These are phyloP conservation scores for Wickerhamomyces strasburgensis DNA, from an alignment of 805 yeast species.

Conservation along the genomic window DNA sequence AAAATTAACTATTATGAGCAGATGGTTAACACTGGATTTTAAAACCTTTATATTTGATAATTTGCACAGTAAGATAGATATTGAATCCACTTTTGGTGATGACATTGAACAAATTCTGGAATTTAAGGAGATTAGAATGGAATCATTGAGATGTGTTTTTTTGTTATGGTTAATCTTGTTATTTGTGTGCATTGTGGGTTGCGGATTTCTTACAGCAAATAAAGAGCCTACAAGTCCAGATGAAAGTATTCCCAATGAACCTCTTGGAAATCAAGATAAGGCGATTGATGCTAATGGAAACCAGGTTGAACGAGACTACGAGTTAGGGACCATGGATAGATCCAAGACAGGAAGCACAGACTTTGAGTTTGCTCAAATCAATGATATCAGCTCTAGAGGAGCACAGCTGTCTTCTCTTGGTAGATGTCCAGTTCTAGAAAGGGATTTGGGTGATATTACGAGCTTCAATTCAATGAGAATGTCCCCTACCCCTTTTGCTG, in stretches of 20 bases:
- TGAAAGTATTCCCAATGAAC: background rate
- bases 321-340: no score
- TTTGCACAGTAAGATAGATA: background rate
- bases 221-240: background rate
- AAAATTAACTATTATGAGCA: background rate
- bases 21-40: background rate
- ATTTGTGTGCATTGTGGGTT: background rate
- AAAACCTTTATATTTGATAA: background rate
- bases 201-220: background rate
- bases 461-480: no score
- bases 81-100: background rate
- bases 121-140: background rate
- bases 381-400: no score
- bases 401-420: no score
- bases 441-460: background rate
- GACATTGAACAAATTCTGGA: background rate
- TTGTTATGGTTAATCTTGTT: conserved; percentile 1
- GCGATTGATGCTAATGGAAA: no score
- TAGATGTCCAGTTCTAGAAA: no score
- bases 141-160: background rate
- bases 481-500: no score
- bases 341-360: no score
- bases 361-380: no score
- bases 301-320: no score
- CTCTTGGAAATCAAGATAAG: no score